These are phyloP conservation scores for Bolboschoenus planiculmis DNA, from an alignment of 176 grass and related monocot species.

Conservation along the genomic window DNA sequence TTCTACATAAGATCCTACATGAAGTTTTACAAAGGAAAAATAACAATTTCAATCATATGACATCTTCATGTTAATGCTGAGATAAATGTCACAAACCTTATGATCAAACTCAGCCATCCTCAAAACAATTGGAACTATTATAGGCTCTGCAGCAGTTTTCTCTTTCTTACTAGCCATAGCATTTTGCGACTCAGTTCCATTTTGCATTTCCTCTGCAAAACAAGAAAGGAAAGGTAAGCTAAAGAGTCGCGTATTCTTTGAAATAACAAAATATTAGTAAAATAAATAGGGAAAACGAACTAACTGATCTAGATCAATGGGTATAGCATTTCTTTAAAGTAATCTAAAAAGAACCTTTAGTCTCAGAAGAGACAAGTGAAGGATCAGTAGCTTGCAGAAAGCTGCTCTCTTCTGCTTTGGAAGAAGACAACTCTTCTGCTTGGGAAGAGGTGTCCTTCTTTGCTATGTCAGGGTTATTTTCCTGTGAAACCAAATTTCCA, in stretches of 20 bases:
- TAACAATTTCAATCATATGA: not conserved
- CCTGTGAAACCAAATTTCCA: constrained; percentile 23
- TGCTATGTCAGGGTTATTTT: constrained; percentile 28
- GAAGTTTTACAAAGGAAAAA: not conserved
- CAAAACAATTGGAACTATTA: constrained; percentile 84
- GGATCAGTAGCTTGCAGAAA: constrained; percentile 7
- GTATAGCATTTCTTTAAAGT: constrained; percentile 9
- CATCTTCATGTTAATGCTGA: not conserved
- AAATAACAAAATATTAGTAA: not conserved
- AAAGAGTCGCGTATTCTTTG: not conserved
- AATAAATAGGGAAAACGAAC: not conserved
- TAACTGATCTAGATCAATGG: not conserved
- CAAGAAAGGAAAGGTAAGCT: constrained; percentile 20
- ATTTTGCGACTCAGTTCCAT: constrained; percentile 46
- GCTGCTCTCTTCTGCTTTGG: constrained; percentile 14
- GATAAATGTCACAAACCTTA: constrained; percentile 41
- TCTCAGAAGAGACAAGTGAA: constrained; percentile 31
- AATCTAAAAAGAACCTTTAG: constrained; percentile 41
- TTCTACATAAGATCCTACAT: not conserved
- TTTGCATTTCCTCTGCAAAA: constrained; percentile 39
- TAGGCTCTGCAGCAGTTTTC: constrained; percentile 64
- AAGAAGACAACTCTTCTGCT: constrained; percentile 26
- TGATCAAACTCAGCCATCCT: constrained; percentile 99
- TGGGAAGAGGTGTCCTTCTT: constrained; percentile 15
- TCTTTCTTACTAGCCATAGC: constrained; percentile 38